Evolutionary conservation across 2,329 filamentous ascomycete genomes (phyloP).

Genomic region (Alternaria triticina): DNA sequence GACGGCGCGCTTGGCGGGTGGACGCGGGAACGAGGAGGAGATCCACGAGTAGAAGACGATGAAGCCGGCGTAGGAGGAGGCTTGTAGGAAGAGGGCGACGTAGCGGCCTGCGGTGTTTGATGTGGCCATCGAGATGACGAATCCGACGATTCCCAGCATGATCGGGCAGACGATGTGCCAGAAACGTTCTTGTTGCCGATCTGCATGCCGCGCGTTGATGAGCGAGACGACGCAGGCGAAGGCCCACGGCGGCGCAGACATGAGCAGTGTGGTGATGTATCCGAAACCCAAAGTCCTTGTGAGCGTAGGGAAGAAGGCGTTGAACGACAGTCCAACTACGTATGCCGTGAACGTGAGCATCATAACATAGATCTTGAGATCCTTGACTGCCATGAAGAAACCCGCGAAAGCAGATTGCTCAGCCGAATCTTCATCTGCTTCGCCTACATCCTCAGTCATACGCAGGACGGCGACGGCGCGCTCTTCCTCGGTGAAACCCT

Average conservation of each 20-base stretch:
- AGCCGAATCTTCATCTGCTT: conserved; percentile 49
- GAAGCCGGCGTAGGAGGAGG: conserved; percentile 50
- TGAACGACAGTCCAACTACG: conserved; percentile 58
- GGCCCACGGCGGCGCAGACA: conserved; percentile 58
- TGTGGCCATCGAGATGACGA: conserved; percentile 48
- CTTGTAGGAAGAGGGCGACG: conserved; percentile 43
- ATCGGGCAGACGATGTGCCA: conserved; percentile 60
- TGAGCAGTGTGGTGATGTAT: conserved; percentile 47
- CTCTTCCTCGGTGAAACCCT: conserved; percentile 57
- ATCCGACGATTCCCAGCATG: conserved; percentile 52
- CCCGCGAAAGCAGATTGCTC: conserved; percentile 61
- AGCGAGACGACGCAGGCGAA: conserved; percentile 56
- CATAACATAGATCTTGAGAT: conserved; percentile 68
- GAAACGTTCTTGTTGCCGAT: conserved; percentile 57
- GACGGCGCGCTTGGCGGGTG: conserved; percentile 66
- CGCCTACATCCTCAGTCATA: conserved; percentile 59
- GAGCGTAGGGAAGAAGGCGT: conserved; percentile 48
- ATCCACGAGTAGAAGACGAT: conserved; percentile 50
- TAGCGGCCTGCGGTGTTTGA: conserved; percentile 41
- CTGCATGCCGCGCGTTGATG: conserved; percentile 60
- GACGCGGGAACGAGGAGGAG: conserved; percentile 55
- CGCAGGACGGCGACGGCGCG: conserved; percentile 48
- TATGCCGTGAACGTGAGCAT: conserved; percentile 68
- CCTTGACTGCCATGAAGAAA: conserved; percentile 65
- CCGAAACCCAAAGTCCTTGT: conserved; percentile 48